Evolutionary conservation across 2,329 filamentous ascomycete species (phyloP).

Genomic region (Beauveria varroae): DNA sequence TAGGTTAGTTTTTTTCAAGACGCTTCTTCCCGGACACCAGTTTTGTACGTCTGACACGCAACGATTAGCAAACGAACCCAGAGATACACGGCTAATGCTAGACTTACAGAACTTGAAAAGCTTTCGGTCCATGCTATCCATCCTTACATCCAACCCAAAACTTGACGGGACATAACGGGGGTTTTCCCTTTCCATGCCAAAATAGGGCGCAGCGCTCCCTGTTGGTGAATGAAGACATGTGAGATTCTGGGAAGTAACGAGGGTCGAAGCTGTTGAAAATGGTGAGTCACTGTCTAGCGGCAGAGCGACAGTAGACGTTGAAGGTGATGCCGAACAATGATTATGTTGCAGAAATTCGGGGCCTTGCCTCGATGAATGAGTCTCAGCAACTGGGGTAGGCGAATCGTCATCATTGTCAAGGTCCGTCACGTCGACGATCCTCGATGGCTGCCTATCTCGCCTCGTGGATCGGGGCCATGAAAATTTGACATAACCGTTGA

Average conservation of each 20-base stretch:
- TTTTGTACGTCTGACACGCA: slow-evolving; percentile 26
- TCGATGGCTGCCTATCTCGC: background rate
- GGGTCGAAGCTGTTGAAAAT: background rate
- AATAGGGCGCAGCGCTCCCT: background rate
- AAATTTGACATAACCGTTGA: slow-evolving; percentile 33
- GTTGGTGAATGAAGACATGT: background rate
- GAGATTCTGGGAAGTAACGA: background rate
- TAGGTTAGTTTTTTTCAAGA: slow-evolving; percentile 29
- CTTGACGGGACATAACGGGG: background rate
- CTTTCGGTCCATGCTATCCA: slow-evolving; percentile 10
- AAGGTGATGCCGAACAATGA: background rate
- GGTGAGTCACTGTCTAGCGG: background rate
- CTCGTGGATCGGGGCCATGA: slow-evolving; percentile 22
- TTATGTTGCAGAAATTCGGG: background rate
- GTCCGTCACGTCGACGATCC: background rate
- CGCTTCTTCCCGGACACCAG: slow-evolving; percentile 34
- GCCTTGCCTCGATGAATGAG: background rate
- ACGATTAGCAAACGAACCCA: slow-evolving; percentile 5
- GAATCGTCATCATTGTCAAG: background rate
- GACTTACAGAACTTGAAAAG: slow-evolving; percentile 1
- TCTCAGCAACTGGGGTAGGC: background rate
- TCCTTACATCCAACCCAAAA: background rate
- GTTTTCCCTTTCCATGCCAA: background rate
- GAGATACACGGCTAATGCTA: background rate
- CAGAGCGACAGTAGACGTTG: background rate